A percentile compares a stretch with the other conserved stretches of the same genome.
Conservation (phyloP, 768 basidiomycete species). For the Cystobasidium ongulense region DNA sequence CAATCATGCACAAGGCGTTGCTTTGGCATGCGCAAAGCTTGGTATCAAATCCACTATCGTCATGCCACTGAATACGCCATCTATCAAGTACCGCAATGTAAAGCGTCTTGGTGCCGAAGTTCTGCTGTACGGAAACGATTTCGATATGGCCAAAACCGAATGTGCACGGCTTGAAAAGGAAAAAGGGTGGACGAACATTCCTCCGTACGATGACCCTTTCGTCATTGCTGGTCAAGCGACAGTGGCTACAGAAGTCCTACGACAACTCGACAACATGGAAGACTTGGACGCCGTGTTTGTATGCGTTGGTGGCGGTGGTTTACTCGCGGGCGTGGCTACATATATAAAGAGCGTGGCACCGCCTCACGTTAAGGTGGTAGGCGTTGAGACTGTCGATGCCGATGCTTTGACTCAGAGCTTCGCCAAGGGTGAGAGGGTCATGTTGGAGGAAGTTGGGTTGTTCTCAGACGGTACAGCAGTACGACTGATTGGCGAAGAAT, state of each 20-base stretch:
- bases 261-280: slow-evolving; percentile 64
- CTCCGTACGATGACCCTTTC: slow-evolving; percentile 93
- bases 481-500: slow-evolving; percentile 88
- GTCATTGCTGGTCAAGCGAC: slow-evolving; percentile 98
- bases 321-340: slow-evolving; percentile 78
- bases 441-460: slow-evolving; percentile 79
- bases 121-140: slow-evolving; percentile 80
- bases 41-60: slow-evolving; percentile 95
- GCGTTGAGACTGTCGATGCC: slow-evolving; percentile 89
- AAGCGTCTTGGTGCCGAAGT: slow-evolving; percentile 92
- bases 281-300: slow-evolving; percentile 75
- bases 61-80: slow-evolving; percentile 89
- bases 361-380: slow-evolving; percentile 69
- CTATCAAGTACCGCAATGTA: slow-evolving; percentile 92
- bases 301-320: slow-evolving; percentile 87
- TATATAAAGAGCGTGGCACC: slow-evolving; percentile 88
- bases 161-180: slow-evolving; percentile 71
- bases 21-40: slow-evolving; percentile 79
- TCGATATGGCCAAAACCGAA: slow-evolving; percentile 91
- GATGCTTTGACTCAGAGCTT: slow-evolving; percentile 87
- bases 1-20: slow-evolving; percentile 97
- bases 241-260: slow-evolving; percentile 84
- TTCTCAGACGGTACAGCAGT: slow-evolving; percentile 98
- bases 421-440: slow-evolving; percentile 68
- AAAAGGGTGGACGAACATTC: slow-evolving; percentile 79